Evolutionary conservation across 106 monocot species (phyloP).

Genomic region (Triglochin maritima): DNA sequence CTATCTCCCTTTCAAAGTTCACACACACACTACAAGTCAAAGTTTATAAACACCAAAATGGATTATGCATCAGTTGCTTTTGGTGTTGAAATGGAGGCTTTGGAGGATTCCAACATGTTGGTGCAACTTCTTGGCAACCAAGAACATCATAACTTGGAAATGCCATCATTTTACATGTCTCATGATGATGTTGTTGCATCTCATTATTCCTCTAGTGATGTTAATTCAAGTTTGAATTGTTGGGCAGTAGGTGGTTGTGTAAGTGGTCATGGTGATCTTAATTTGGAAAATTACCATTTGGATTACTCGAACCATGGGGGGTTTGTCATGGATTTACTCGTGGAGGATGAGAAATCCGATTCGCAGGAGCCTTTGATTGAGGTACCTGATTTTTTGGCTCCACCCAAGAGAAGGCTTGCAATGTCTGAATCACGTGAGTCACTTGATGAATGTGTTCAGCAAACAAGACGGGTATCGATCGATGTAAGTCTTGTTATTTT

Average conservation of each 20-base stretch:
- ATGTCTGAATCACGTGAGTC: not conserved
- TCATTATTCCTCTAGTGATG: not conserved
- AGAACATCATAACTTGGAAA: constrained; percentile 1
- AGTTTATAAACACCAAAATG: too few species aligned
- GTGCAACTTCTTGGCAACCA: not conserved
- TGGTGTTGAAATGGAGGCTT: not conserved
- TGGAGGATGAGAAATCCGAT: not conserved
- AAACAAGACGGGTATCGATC: not conserved
- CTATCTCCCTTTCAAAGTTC: too few species aligned
- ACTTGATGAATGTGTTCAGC: not conserved
- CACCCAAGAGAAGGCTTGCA: not conserved
- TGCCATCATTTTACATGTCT: constrained; percentile 1
- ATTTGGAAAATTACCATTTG: not conserved
- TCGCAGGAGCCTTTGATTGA: not conserved
- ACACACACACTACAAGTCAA: too few species aligned
- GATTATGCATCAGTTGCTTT: too few species aligned
- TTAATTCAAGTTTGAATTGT: not conserved
- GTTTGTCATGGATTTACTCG: not conserved
- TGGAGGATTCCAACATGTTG: constrained; percentile 4
- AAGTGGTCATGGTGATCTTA: not conserved
- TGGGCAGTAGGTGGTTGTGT: not conserved
- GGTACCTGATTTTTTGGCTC: not conserved
- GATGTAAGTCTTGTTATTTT: not conserved
- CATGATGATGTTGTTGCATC: not conserved
- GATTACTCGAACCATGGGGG: not conserved